phyloP scores from a whole-genome alignment of 2,329 filamentous ascomycete genomes.

The Ceratocystis papillata region DNA sequence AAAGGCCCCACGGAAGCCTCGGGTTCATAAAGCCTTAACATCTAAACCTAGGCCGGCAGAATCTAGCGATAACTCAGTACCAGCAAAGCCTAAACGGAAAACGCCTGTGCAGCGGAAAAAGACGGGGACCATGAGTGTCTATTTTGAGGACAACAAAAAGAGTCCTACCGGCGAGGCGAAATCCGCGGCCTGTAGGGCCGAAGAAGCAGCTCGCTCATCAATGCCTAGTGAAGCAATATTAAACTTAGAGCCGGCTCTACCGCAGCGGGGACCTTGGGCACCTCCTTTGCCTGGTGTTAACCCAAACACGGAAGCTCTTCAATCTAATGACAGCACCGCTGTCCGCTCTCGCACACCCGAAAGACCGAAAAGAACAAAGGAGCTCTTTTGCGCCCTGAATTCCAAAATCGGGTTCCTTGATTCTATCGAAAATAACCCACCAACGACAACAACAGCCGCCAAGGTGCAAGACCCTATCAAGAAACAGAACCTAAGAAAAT shows the following conservation, averaged over 20 bases:
- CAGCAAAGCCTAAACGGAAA: slow-evolving; percentile 12
- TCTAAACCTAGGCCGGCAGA: neutral
- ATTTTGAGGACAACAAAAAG: neutral
- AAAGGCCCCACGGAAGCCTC: slow-evolving; percentile 14
- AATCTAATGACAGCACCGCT: neutral
- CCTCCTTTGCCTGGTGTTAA: slow-evolving; percentile 3
- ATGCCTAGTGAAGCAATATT: slow-evolving; percentile 11
- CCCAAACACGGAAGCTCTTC: neutral
- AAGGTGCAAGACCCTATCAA: neutral
- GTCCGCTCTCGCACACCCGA: neutral
- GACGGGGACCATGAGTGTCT: neutral
- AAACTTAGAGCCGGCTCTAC: slow-evolving; percentile 20
- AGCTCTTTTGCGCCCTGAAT: neutral
- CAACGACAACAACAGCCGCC: neutral
- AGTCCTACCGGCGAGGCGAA: neutral
- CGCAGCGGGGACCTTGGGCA: slow-evolving; percentile 16
- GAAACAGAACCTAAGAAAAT: slow-evolving; percentile 10
- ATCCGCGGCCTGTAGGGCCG: neutral
- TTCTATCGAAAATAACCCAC: neutral
- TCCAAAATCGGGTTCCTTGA: slow-evolving; percentile 8
- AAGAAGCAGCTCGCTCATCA: neutral
- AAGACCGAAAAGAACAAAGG: neutral
- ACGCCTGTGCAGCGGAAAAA: slow-evolving; percentile 14
- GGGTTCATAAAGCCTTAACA: neutral
- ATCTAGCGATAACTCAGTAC: neutral